Base-by-base conservation (phyloP, 352 stramenopile genomes). In the Thraustochytrium sp. region DNA sequence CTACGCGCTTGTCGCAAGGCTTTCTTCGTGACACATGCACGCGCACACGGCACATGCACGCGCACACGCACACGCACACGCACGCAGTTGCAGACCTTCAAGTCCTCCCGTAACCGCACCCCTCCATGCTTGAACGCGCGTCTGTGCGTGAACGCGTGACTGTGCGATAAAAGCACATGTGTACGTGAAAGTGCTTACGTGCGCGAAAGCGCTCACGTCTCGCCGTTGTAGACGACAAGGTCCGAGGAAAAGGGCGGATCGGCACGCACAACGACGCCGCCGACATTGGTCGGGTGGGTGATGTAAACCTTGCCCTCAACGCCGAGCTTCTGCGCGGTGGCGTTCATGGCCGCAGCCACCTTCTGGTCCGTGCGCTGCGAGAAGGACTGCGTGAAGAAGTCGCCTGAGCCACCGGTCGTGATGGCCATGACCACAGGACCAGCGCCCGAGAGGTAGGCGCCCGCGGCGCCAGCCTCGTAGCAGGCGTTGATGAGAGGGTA, bases 311-410 rank as follows among this genome's bases (percentile, higher is more conserved):
- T 95, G 68, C 97, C 97, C 11, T 96, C 90, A 46, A 98, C 93
- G 65, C 93, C 93, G 77, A 96, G 92, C 0, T 90, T 87, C 72
- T 95, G 89, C 0, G 96, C 96, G 8, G 91, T 92, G 85, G 94
- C 85, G 82, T 97, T 94, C 97, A 99, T 99, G 31, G 96, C 96
- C 82, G 97, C 92, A 40, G 97, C 97, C 37, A 99, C 96, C 42
- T 88, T 85, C 76, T 88, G 89, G 89, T 96, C 92, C 2, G 89
- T 92, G 59, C 91, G 86, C 85, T 96, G 91, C 85, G 92, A 92
- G 80, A 92, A 87, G 82, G 95, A 89, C 88, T 99, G 97, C 64
- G 96, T 98, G 88, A 99, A 99, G 86, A 99, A 99, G 89, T 99
- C 97, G 48, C 97, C 97, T 77, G 91, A 94, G 29, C 94, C 94